Percentiles rank a stretch among this genome's conserved stretches.
These are phyloP conservation scores for Incumbomyces delicatus DNA, from an alignment of 2,329 filamentous ascomycete genomes.

Conservation along the genomic window DNA sequence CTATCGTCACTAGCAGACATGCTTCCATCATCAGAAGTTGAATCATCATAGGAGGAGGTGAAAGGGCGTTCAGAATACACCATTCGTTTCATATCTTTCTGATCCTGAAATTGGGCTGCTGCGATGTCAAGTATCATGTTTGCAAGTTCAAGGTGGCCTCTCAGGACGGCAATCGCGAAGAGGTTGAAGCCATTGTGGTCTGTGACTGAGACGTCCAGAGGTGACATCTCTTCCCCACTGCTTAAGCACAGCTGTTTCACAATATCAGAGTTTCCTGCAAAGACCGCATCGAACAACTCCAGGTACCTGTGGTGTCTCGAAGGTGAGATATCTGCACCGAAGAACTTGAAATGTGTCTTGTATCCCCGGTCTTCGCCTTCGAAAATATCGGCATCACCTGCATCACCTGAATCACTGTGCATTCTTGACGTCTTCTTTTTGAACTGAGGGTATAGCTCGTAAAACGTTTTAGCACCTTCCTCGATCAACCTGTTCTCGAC, in stretches of 20 bases:
- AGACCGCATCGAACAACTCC: constrained; percentile 54
- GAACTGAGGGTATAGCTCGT: constrained; percentile 50
- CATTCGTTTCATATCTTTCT: constrained; percentile 34
- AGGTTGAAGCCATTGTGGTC: constrained; percentile 47
- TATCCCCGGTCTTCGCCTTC: constrained; percentile 30
- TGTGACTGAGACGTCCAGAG: constrained; percentile 53
- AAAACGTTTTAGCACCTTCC: constrained; percentile 57
- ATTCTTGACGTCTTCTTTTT: constrained; percentile 9
- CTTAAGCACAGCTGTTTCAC: too few species aligned
- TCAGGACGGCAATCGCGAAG: constrained; percentile 59
- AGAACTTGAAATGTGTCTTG: constrained; percentile 44
- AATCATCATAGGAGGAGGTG: constrained; percentile 24
- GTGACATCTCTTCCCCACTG: constrained; percentile 48
- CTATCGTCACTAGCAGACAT: constrained; percentile 29
- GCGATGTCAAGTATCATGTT: constrained; percentile 60
- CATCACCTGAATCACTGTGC: neutral
- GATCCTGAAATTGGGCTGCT: constrained; percentile 56
- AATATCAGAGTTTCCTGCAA: constrained; percentile 53
- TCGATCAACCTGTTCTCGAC: constrained; percentile 47
- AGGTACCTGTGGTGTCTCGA: constrained; percentile 51
- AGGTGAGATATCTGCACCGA: constrained; percentile 40
- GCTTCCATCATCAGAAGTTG: constrained; percentile 16
- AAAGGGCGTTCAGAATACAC: constrained; percentile 31
- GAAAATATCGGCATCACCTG: neutral
- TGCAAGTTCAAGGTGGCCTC: constrained; percentile 56